Conservation (phyloP, 225 moss, liverwort and hornwort species). For the Pseudisothecium myosuroides region DNA sequence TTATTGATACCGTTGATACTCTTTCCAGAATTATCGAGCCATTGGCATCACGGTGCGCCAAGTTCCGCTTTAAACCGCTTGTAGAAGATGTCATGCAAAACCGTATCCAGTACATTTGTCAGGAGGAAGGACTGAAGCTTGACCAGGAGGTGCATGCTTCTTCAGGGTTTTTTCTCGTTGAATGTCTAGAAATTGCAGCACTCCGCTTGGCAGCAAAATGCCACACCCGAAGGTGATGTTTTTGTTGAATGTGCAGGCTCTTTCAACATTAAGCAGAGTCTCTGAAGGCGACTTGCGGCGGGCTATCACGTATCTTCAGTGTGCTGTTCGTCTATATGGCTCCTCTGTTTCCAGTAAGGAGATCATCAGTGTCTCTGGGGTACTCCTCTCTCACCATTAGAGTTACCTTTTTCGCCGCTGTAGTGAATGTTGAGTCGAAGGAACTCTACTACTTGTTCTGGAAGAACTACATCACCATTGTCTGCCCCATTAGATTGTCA, state of each 20-base stretch:
- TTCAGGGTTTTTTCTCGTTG: background rate
- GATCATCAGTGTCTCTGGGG: constrained; percentile 82
- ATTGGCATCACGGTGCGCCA: constrained; percentile 98
- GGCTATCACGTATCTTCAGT: constrained; percentile 89
- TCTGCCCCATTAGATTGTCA: background rate
- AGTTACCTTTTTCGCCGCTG: background rate
- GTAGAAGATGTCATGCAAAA: constrained; percentile 79
- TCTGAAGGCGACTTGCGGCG: constrained; percentile 93
- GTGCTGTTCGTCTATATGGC: constrained; percentile 84
- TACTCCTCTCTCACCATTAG: constrained; percentile 9
- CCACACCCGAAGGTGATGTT: background rate
- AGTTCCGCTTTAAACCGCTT: constrained; percentile 91
- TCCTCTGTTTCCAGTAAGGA: constrained; percentile 69
- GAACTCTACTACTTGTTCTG: background rate
- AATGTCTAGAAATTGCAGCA: background rate
- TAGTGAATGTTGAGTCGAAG: background rate
- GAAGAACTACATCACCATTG: background rate
- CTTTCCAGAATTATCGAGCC: constrained; percentile 86
- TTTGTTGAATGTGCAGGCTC: constrained; percentile 23
- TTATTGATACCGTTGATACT: background rate
- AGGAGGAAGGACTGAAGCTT: constrained; percentile 74
- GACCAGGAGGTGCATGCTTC: constrained; percentile 42
- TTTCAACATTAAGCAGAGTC: constrained; percentile 67
- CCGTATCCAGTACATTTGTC: constrained; percentile 72
- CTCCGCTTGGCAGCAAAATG: background rate